Evolutionary conservation across 306 rosid genomes (phyloP).

Genomic region (Castanea sativa): DNA sequence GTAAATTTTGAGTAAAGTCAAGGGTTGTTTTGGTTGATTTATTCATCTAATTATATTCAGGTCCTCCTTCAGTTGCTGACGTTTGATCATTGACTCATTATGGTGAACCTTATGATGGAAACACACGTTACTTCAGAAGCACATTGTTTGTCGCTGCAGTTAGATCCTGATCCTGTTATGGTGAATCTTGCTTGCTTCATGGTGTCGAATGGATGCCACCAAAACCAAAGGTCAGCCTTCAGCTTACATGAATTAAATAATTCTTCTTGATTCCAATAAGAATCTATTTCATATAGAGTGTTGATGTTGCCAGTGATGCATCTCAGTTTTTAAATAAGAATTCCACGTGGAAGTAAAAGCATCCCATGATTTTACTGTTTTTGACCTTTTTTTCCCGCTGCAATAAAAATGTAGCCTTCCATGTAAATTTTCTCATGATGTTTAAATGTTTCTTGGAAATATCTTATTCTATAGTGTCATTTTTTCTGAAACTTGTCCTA

Average conservation of each 20-base stretch:
- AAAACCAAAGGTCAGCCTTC: conserved; percentile 72
- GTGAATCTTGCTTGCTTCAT: conserved; percentile 89
- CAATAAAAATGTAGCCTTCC: neutral
- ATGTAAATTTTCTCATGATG: conserved; percentile 17
- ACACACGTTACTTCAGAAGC: conserved; percentile 95
- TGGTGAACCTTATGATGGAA: conserved; percentile 97
- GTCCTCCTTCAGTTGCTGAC: conserved; percentile 82
- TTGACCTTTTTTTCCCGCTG: conserved; percentile 6
- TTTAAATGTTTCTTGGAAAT: conserved; percentile 16
- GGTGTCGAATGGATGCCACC: conserved; percentile 98
- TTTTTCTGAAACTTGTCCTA: neutral
- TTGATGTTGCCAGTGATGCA: neutral
- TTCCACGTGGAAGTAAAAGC: conserved; percentile 4
- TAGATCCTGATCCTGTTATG: conserved; percentile 65
- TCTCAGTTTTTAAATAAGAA: neutral
- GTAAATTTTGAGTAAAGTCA: neutral
- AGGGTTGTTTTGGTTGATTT: conserved; percentile 14
- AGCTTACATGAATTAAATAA: neutral
- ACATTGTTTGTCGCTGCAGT: conserved; percentile 93
- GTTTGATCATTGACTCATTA: conserved; percentile 87
- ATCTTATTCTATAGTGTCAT: conserved; percentile 16
- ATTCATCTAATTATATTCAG: conserved; percentile 41
- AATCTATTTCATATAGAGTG: neutral
- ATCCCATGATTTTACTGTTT: neutral
- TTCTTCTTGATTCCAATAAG: neutral